These are phyloP conservation scores for Fusarium luffae DNA, from an alignment of 2,329 filamentous ascomycete species.

Conservation along the genomic window DNA sequence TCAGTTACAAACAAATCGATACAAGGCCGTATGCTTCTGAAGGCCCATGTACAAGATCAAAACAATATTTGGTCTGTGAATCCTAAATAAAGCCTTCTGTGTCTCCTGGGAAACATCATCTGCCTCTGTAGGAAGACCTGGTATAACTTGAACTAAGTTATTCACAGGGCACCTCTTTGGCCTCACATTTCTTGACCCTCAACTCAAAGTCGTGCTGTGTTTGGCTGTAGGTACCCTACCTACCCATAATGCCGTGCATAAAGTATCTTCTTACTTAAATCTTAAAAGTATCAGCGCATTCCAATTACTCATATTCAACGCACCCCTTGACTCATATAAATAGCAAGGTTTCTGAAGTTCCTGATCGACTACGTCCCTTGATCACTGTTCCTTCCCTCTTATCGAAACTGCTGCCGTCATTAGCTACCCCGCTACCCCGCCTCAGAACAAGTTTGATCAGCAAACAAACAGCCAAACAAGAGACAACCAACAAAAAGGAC, in stretches of 20 bases:
- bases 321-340: conserved; percentile 2
- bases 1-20: not conserved
- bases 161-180: not conserved
- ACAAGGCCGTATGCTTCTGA: not conserved
- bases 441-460: conserved; percentile 40
- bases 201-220: not conserved
- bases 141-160: not conserved
- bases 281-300: not conserved
- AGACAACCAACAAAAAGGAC: conserved; percentile 11
- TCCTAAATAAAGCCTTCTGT: not conserved
- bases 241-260: not conserved
- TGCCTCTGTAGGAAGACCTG: not conserved
- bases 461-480: conserved; percentile 29
- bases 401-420: conserved; percentile 32
- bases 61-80: too few relatives aligned
- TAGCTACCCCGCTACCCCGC: conserved; percentile 55
- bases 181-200: not conserved
- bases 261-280: not conserved
- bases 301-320: not conserved
- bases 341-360: conserved; percentile 2
- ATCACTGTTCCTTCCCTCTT: not conserved
- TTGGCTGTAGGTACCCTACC: not conserved
- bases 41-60: not conserved
- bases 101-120: not conserved
- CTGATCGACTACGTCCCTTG: conserved; percentile 18